These are phyloP conservation scores for Lasiosphaeria hispida DNA, from an alignment of 495 filamentous ascomycete species.

Conservation along the genomic window DNA sequence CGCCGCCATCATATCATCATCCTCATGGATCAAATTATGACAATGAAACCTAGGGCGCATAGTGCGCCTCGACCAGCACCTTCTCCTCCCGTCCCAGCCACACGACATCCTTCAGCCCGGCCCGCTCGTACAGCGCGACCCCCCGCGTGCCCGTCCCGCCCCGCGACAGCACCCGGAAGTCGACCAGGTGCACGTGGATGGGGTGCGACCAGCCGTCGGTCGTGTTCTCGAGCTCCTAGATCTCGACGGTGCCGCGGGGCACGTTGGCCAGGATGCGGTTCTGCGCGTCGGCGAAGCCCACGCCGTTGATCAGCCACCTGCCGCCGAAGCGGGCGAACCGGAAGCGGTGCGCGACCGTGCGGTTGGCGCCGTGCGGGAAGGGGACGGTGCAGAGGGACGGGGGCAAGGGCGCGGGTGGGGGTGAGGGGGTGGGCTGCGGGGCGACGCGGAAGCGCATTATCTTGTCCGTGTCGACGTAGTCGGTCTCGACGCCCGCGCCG, in stretches of 20 bases:
- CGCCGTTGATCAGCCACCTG: conserved; percentile 49
- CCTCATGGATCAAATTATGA: conserved; percentile 56
- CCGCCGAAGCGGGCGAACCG: conserved; percentile 39
- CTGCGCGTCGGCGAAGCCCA: conserved; percentile 43
- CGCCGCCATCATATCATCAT: conserved; percentile 57
- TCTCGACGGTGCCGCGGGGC: conserved; percentile 41
- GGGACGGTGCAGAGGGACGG: neutral
- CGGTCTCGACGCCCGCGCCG: conserved; percentile 37
- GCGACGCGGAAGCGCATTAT: conserved; percentile 52
- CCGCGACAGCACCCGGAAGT: conserved; percentile 49
- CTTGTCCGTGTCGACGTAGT: conserved; percentile 45
- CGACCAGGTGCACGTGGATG: conserved; percentile 57
- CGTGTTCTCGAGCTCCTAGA: conserved; percentile 48
- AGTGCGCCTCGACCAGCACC: conserved; percentile 45
- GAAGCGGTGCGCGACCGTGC: conserved; percentile 40
- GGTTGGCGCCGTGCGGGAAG: conserved; percentile 17
- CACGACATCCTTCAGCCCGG: conserved; percentile 50
- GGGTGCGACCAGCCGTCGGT: conserved; percentile 47
- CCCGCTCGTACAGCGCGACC: conserved; percentile 46
- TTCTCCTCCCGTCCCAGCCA: conserved; percentile 44
- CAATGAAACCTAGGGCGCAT: conserved; percentile 51
- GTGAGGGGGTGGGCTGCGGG: conserved; percentile 23
- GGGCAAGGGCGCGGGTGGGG: neutral
- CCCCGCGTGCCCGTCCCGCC: conserved; percentile 29
- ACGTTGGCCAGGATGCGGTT: conserved; percentile 48